Evolutionary conservation across 176 grass and related monocot species (phyloP).

Genomic region (Tuctoria greenei): DNA sequence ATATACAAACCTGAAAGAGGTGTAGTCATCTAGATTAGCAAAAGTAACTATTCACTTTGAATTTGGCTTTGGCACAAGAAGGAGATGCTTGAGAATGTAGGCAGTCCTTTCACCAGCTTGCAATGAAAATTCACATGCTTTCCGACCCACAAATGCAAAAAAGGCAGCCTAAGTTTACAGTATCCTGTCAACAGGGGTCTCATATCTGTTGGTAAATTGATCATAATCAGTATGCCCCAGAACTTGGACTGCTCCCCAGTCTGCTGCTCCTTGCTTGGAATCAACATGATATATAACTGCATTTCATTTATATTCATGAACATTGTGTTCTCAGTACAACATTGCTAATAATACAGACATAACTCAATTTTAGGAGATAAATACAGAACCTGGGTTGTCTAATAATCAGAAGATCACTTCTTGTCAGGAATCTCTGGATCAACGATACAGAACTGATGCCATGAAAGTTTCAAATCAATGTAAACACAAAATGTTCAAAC

Average conservation of each 20-base stretch:
- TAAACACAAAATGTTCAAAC: constrained; percentile 37
- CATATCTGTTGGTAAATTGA: constrained; percentile 64
- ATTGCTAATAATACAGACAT: not conserved
- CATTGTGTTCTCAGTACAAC: not conserved
- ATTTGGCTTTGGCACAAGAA: too few relatives aligned
- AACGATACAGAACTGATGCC: constrained; percentile 28
- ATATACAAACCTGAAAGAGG: too few relatives aligned
- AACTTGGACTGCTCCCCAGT: constrained; percentile 70
- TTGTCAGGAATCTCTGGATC: constrained; percentile 75
- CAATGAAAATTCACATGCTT: too few relatives aligned
- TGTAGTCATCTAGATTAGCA: too few relatives aligned
- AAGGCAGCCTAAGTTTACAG: constrained; percentile 33
- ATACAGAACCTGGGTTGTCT: constrained; percentile 69
- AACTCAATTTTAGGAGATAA: not conserved
- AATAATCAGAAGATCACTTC: constrained; percentile 86
- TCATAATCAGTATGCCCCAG: constrained; percentile 68
- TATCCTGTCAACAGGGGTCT: constrained; percentile 70
- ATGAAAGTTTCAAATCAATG: constrained; percentile 14
- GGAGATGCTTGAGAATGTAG: too few relatives aligned
- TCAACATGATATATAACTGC: constrained; percentile 93
- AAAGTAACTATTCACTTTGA: too few relatives aligned
- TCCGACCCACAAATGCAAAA: not conserved
- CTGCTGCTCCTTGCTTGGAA: constrained; percentile 78
- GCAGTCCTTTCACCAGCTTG: too few relatives aligned
- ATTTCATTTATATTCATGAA: constrained; percentile 25